A percentile compares a stretch with the other conserved stretches of the same genome.
Conservation (phyloP, 2,329 filamentous ascomycete genomes). For the Beauveria pseudobassiana region DNA sequence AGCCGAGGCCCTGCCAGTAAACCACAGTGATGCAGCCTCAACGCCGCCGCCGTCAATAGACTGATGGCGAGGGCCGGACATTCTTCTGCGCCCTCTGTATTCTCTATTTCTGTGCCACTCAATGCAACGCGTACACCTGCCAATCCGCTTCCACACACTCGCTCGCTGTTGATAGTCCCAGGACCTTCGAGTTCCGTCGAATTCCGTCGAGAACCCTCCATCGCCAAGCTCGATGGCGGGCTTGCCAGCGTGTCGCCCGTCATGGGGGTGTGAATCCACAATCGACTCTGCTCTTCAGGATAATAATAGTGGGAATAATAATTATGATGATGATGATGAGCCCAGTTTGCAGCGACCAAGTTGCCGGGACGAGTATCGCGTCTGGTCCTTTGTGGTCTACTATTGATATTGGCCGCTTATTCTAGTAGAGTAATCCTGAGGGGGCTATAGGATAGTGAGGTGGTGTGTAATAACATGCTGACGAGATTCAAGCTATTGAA, state of each 20-base stretch:
- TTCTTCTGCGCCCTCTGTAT: not conserved
- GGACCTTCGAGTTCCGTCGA: not conserved
- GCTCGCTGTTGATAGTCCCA: not conserved
- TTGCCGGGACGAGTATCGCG: too few relatives aligned
- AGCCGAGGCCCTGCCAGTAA: not conserved
- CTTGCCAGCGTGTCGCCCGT: not conserved
- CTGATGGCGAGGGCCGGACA: not conserved
- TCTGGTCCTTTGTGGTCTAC: too few relatives aligned
- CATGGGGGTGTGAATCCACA: not conserved
- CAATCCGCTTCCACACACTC: not conserved
- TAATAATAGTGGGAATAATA: too few relatives aligned
- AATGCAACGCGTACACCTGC: not conserved
- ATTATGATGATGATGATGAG: too few relatives aligned
- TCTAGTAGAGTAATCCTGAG: too few relatives aligned
- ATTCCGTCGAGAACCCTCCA: not conserved
- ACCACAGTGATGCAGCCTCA: not conserved
- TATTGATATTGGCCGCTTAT: too few relatives aligned
- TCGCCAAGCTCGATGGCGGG: not conserved
- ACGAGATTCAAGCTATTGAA: slow-evolving; percentile 22
- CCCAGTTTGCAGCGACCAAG: too few relatives aligned
- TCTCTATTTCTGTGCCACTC: not conserved
- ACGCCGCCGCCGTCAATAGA: not conserved
- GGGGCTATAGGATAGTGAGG: slow-evolving; percentile 26
- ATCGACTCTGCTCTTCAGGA: not conserved
- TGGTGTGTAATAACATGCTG: slow-evolving; percentile 68